Evolutionary conservation across 2,329 filamentous ascomycete species (phyloP), one percentile per base, ranked within the genome.

Genomic region (Ascochyta lentis): DNA sequence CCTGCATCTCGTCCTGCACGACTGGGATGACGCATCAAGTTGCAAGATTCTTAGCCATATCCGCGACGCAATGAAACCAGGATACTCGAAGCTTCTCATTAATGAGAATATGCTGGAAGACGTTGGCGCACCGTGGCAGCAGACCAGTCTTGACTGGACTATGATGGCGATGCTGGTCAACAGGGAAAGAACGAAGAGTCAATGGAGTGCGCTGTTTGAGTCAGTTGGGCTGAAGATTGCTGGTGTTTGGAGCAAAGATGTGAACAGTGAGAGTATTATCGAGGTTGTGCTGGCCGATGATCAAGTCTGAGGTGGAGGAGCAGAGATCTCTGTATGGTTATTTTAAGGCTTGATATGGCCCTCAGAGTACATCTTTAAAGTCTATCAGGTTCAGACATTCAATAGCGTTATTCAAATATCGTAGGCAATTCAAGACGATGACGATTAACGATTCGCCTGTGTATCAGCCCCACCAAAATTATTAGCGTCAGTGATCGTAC

Each of bases 41-140:
- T 22, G 27, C 3, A 44, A 12, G 9, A 33, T 44, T 10, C 46
- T 64, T 3, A 13, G 39, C 26, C 35, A 41, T 6, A 31, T 61
- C 9, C 27, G 35, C 10, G 48, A 45, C 10, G 63, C 58, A 7
- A 60, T 67, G 64, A 44, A 49, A 22, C 42, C 47, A n/a, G 56
- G 59, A 2, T 59, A 59, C 37, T 47, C 37, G 22, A 54, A 45
- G 26, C 33, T 61, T 3, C 29, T 61, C 3, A 42, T 61, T 27
- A 55, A 53, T 13, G 55, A 61, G 34, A 46, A 34, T 23, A 31
- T 59, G 13, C 13, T 61, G 16, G 50, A 56, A 10, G 34, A 35
- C 31, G 24, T 39, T 15, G 49, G 34, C n/a, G 35, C 39, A 10
- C 39, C 33, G 13, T 41, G 33, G 31, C 33, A 48, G 39, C 23